Evolutionary conservation across 2,329 filamentous ascomycete species (phyloP), one percentile per base, ranked within the genome.

Genomic region (Penicillium psychrosexuale): DNA sequence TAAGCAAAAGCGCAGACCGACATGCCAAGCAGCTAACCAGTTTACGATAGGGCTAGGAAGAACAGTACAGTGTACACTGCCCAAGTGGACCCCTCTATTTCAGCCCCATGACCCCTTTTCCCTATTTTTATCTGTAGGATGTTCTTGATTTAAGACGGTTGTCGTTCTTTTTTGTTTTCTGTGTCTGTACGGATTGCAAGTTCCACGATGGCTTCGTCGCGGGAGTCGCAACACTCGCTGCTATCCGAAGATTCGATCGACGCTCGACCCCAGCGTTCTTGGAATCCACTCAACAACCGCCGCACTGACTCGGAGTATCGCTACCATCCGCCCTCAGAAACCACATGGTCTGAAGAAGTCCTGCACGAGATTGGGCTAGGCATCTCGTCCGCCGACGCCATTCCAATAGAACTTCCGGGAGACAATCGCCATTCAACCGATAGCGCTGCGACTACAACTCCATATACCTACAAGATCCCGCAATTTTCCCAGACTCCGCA

Each of bases 351-450:
- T 6, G 57, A 63, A 24, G 58, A 60, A 36, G 58, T 53, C 5
- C 40, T 62, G 12, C 58, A 57, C 6, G 62, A 65, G 24, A 39
- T 65, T 3, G 63, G 61, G 11, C 24, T 65, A 22, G 61, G 63
- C 1, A 64, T 65, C 22, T 57, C 55, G 17, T 28, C 36, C 0
- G 58, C 49, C 5, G 58, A 63, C 4, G 30, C 53, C 3, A 38
- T 62, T 3, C 58, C 58, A 5, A 13, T 22, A 11, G 17, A 39
- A 6, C 49, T 31, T n/a, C 38, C 38, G 3, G 8, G 15, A 11
- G 15, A 44, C 3, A 48, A 52, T 15, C 53, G 48, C 22, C 44
- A 48, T 22, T 52, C 57, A 34, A 28, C 56, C 12, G 53, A 51
- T 13, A 55, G 53, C 19, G 15, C 34, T 6, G 33, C 19, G 17